Percentiles rank a stretch among this genome's conserved stretches.
Evolutionary conservation across 192 early-diverging fungal genomes (phyloP).

Genomic region (Phlyctochytrium arcticum): DNA sequence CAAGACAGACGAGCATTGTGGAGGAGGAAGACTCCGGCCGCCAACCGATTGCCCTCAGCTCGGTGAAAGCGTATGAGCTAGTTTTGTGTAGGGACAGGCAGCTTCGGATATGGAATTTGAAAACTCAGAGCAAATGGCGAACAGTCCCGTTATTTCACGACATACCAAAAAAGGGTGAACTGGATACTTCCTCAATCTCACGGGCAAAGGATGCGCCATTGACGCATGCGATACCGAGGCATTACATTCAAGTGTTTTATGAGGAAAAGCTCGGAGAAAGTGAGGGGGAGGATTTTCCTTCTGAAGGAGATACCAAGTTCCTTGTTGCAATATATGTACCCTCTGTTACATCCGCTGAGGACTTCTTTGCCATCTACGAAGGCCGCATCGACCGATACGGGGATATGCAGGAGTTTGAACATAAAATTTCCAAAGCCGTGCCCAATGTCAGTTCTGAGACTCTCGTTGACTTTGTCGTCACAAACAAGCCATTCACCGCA

Average conservation of each 20-base stretch:
- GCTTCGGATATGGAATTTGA: conserved; percentile 22
- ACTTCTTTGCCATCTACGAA: conserved; percentile 10
- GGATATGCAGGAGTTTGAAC: conserved; percentile 14
- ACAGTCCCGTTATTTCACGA: not conserved
- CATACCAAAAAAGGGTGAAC: not conserved
- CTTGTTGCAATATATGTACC: conserved; percentile 6
- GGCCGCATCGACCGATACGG: conserved; percentile 9
- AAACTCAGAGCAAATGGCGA: conserved; percentile 4
- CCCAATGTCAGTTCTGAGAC: not conserved
- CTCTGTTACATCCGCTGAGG: not conserved
- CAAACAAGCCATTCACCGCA: not conserved
- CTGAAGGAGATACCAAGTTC: conserved; percentile 3
- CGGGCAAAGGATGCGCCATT: not conserved
- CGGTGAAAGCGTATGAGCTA: not conserved
- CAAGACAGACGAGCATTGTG: not conserved
- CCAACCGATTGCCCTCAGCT: conserved; percentile 25
- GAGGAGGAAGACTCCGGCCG: not conserved
- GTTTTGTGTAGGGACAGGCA: conserved; percentile 16
- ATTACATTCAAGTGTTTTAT: not conserved
- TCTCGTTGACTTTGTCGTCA: not conserved
- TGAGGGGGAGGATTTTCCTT: conserved; percentile 8
- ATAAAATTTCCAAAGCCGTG: not conserved
- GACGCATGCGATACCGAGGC: not conserved
- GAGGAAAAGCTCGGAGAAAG: not conserved
- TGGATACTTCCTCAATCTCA: too few species aligned